Conservation (phyloP, 129 eudicot genomes). For the Escallonia herrerae region DNA sequence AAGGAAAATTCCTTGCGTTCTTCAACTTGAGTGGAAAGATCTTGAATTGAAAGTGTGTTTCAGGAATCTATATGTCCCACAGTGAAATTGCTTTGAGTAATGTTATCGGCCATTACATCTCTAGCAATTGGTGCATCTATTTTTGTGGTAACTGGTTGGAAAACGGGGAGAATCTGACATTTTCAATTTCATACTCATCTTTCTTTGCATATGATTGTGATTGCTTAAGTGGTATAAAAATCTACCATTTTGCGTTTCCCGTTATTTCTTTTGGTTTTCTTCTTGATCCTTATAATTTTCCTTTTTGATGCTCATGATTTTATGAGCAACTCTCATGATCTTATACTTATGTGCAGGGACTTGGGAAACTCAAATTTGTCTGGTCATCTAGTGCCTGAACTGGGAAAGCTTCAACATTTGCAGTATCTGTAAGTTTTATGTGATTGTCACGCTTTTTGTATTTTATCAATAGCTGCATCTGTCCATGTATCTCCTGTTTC, state of each 20-base stretch:
- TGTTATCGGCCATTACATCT: no score
- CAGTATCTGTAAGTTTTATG: constrained; percentile 78
- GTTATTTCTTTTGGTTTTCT: not conserved
- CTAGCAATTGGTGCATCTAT: no score
- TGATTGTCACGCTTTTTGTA: not conserved
- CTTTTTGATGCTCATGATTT: not conserved
- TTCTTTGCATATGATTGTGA: no score
- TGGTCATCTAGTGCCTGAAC: constrained; percentile 85
- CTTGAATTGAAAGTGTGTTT: no score
- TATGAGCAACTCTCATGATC: not conserved
- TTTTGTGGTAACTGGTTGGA: no score
- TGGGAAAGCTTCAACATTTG: constrained; percentile 82
- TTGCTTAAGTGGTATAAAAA: not conserved
- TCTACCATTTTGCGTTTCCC: not conserved
- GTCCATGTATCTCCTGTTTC: not conserved
- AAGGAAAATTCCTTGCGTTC: no score
- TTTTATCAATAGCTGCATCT: not conserved
- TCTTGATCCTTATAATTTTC: not conserved
- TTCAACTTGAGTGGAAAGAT: no score
- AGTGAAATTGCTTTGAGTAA: no score
- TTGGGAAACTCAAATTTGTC: constrained; percentile 91
- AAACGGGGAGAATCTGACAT: no score
- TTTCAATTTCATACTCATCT: no score
- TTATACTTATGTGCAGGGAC: constrained; percentile 49
- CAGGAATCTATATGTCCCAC: no score